Conservation (phyloP, 2,329 filamentous ascomycete species). For the Fusarium sp. region DNA sequence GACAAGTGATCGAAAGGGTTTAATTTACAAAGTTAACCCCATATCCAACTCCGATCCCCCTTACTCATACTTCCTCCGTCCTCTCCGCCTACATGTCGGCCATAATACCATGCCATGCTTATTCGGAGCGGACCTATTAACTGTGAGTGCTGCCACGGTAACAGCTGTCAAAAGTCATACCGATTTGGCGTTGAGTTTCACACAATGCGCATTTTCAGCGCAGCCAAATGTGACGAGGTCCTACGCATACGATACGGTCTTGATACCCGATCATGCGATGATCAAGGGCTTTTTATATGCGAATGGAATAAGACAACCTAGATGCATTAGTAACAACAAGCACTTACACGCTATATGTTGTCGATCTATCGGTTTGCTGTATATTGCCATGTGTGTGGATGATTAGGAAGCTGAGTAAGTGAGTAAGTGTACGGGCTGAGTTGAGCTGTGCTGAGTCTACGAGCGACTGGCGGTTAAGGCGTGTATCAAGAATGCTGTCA, state of each 20-base stretch:
- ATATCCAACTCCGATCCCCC: neutral
- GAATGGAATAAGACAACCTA: slow-evolving; percentile 1
- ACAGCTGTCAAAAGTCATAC: slow-evolving; percentile 50
- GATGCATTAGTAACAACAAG: slow-evolving; percentile 8
- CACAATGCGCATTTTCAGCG: slow-evolving; percentile 54
- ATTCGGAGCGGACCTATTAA: slow-evolving; percentile 50
- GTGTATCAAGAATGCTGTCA: slow-evolving; percentile 60
- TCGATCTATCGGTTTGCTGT: slow-evolving; percentile 62
- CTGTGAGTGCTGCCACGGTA: slow-evolving; percentile 50
- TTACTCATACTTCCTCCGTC: neutral
- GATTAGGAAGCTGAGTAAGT: slow-evolving; percentile 66
- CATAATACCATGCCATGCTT: slow-evolving; percentile 47
- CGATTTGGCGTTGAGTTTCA: slow-evolving; percentile 17
- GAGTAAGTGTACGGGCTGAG: slow-evolving; percentile 58
- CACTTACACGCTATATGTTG: slow-evolving; percentile 29
- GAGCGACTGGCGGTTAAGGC: slow-evolving; percentile 48
- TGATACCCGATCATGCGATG: slow-evolving; percentile 52
- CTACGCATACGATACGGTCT: slow-evolving; percentile 56
- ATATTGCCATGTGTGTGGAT: slow-evolving; percentile 60
- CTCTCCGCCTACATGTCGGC: slow-evolving; percentile 2
- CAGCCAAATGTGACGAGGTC: slow-evolving; percentile 60
- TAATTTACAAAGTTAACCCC: slow-evolving; percentile 10
- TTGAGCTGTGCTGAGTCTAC: slow-evolving; percentile 53
- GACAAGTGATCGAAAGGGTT: slow-evolving; percentile 8
- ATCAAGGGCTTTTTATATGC: slow-evolving; percentile 7